Percentiles rank a stretch among this genome's conserved stretches.
phyloP scores from a whole-genome alignment of 257 asterid genomes.

The Anisodus tanguticus region DNA sequence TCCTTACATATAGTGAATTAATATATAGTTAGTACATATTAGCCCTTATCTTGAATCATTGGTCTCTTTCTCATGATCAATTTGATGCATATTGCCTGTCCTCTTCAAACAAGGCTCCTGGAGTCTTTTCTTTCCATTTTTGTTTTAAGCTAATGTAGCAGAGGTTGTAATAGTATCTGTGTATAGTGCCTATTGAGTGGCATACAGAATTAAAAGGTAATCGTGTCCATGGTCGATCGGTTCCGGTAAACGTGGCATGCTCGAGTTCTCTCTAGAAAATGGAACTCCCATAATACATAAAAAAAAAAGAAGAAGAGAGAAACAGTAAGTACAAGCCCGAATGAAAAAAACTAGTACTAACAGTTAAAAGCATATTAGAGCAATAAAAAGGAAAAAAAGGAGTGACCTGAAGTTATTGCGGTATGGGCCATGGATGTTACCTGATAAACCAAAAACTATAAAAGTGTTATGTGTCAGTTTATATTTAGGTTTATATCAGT shows the following conservation, averaged over 20 bases:
- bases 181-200: background rate
- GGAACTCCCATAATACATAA: background rate
- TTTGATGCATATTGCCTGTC: background rate
- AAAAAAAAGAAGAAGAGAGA: background rate
- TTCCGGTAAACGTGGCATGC: background rate
- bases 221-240: background rate
- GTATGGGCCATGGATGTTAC: slow-evolving; percentile 18
- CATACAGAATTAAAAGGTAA: background rate
- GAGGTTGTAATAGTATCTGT: background rate
- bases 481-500: too few species aligned
- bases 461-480: background rate
- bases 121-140: background rate
- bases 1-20: background rate
- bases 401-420: background rate
- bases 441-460: slow-evolving; percentile 1
- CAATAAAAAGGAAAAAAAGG: background rate
- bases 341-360: too few species aligned
- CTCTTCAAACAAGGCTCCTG: background rate
- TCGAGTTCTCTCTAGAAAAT: background rate
- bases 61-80: background rate
- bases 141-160: too few species aligned
- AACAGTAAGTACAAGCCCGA: background rate
- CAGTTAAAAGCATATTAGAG: background rate
- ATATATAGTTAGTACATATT: background rate
- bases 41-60: background rate